Percentiles rank a stretch among this genome's conserved stretches.
Evolutionary conservation across 495 filamentous ascomycete genomes (phyloP).

Genomic region (Oleoguttula mirabilis): DNA sequence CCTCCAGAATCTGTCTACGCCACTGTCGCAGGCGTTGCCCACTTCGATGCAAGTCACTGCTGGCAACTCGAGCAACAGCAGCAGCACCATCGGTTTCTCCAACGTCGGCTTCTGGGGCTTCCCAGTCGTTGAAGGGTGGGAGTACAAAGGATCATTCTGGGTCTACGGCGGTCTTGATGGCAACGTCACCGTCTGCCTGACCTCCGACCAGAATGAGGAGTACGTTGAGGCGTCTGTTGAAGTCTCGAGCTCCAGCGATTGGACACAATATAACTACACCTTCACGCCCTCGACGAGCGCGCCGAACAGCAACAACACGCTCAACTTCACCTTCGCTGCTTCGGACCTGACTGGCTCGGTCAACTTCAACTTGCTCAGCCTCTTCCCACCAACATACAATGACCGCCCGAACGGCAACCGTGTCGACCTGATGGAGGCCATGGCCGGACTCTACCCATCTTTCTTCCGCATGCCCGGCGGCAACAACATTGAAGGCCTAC

Average conservation of each 20-base stretch:
- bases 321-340: conserved; percentile 28
- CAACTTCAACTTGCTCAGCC: conserved; percentile 29
- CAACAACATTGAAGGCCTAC: conserved; percentile 31
- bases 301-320: conserved; percentile 30
- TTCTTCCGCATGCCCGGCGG: conserved; percentile 20
- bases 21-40: conserved; percentile 42
- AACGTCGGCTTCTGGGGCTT: conserved; percentile 25
- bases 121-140: conserved; percentile 9
- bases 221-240: conserved; percentile 33
- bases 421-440: conserved; percentile 26
- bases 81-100: conserved; percentile 14
- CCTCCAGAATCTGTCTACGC: conserved; percentile 35
- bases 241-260: conserved; percentile 31
- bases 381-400: conserved; percentile 32
- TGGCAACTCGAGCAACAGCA: conserved; percentile 10
- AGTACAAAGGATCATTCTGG: conserved; percentile 30
- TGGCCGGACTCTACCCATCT: conserved; percentile 23
- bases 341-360: conserved; percentile 20
- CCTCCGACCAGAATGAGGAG: conserved; percentile 36
- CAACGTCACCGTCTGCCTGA: conserved; percentile 31
- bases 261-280: conserved; percentile 39
- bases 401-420: conserved; percentile 27
- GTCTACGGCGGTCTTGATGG: conserved; percentile 26
- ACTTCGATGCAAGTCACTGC: conserved; percentile 46
- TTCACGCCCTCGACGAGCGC: conserved; percentile 28